phyloP scores from a whole-genome alignment of 108 stramenopile genomes.

The Asterionellopsis glacialis region DNA sequence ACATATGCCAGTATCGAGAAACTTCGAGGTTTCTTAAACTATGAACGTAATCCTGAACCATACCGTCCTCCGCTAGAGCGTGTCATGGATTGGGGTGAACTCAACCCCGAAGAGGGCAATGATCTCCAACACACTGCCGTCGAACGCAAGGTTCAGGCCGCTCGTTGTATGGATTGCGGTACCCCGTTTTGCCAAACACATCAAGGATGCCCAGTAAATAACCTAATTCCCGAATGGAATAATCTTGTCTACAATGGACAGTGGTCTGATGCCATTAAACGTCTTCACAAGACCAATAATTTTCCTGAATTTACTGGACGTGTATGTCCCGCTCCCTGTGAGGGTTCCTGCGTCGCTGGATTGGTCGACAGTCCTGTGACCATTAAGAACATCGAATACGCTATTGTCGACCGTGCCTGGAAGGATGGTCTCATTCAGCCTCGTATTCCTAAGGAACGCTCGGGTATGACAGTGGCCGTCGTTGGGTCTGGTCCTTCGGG shows the following conservation, averaged over 20 bases:
- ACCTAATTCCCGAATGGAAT: constrained; percentile 98
- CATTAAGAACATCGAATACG: constrained; percentile 97
- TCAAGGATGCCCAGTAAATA: constrained; percentile 95
- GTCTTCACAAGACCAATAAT: constrained; percentile 95
- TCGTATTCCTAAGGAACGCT: constrained; percentile 85
- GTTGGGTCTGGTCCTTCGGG: constrained; percentile 93
- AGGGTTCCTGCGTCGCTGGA: constrained; percentile 96
- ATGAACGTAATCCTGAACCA: constrained; percentile 94
- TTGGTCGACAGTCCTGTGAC: constrained; percentile 92
- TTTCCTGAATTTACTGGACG: constrained; percentile 99
- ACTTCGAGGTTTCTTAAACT: constrained; percentile 92
- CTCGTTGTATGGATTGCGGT: constrained; percentile 98
- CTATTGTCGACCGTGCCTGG: constrained; percentile 94
- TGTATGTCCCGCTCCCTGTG: constrained; percentile 97
- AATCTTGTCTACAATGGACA: constrained; percentile 94
- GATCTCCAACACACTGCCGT: constrained; percentile 71
- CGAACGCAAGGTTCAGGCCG: constrained; percentile 91
- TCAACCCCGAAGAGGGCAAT: constrained; percentile 83
- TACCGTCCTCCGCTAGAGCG: constrained; percentile 91
- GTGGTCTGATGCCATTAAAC: constrained; percentile 92
- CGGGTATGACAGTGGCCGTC: constrained; percentile 93
- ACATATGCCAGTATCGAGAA: constrained; percentile 83
- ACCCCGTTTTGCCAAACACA: constrained; percentile 98
- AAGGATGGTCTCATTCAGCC: constrained; percentile 91
- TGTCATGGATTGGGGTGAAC: constrained; percentile 93